These are phyloP conservation scores for Rutstroemia sp. DNA, from an alignment of 2,329 filamentous ascomycete species.

Conservation along the genomic window DNA sequence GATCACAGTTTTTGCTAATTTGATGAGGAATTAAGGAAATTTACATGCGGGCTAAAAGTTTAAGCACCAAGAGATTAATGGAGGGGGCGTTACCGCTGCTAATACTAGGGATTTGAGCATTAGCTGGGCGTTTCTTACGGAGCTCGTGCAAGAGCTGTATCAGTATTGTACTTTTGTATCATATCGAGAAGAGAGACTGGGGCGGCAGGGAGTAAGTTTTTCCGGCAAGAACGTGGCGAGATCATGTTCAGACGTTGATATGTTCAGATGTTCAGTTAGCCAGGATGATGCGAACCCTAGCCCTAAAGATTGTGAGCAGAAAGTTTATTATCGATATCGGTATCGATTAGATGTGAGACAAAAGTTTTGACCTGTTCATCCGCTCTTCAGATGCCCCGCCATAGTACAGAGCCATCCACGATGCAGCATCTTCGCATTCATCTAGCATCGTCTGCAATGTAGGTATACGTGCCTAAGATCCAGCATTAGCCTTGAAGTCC, in stretches of 20 bases:
- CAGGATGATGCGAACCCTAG: neutral
- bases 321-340: neutral
- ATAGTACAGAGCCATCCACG: no score
- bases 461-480: no score
- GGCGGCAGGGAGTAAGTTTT: no score
- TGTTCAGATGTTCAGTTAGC: neutral
- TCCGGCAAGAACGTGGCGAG: no score
- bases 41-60: neutral
- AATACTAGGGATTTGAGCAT: neutral
- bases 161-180: neutral
- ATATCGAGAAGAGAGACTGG: no score
- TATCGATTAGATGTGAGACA: neutral
- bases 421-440: no score
- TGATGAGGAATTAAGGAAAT: conserved; percentile 39
- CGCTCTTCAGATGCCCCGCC: no score
- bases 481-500: neutral
- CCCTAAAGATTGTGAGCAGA: neutral
- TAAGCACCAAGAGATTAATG: neutral
- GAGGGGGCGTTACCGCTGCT: neutral
- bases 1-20: conserved; percentile 66
- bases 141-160: neutral
- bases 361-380: neutral
- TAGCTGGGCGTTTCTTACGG: neutral
- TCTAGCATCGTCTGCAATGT: no score
- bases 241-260: neutral